Conservation (phyloP, 2,329 filamentous ascomycete species). For the Myriosclerotinia curreyana region DNA sequence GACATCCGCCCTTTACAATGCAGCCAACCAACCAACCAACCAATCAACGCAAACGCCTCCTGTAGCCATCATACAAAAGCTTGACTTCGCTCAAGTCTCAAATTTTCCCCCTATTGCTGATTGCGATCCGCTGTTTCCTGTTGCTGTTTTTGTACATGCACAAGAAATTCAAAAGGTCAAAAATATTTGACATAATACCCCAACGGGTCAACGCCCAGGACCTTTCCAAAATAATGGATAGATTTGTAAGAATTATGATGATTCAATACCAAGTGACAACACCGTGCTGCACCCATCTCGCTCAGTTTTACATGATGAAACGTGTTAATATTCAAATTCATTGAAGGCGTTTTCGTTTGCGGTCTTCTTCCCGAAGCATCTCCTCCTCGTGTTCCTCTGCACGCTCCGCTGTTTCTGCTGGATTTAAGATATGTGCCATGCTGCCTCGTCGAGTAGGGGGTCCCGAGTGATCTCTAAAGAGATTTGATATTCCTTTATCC, state of each 20-base stretch:
- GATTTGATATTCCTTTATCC: slow-evolving; percentile 34
- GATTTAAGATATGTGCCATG: slow-evolving; percentile 71
- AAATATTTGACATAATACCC: neutral
- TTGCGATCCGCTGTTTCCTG: neutral
- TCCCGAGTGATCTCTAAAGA: slow-evolving; percentile 47
- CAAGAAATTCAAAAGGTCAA: neutral
- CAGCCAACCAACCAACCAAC: neutral
- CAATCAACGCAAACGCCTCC: slow-evolving; percentile 1
- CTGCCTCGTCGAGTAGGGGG: slow-evolving; percentile 66
- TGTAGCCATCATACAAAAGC: slow-evolving; percentile 8
- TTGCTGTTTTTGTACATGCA: neutral
- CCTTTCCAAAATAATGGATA: neutral
- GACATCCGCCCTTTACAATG: neutral
- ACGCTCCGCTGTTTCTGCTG: slow-evolving; percentile 63
- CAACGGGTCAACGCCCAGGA: neutral
- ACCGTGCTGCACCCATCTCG: neutral
- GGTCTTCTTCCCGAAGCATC: slow-evolving; percentile 50
- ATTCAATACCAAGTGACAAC: neutral
- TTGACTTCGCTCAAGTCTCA: slow-evolving; percentile 4
- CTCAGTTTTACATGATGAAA: neutral
- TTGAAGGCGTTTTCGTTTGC: slow-evolving; percentile 58
- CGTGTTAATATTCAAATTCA: neutral
- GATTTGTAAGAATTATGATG: neutral
- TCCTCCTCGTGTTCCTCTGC: slow-evolving; percentile 66
- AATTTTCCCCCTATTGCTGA: neutral